Conservation (phyloP, 345 rosid genomes). For the Murraya paniculata region DNA sequence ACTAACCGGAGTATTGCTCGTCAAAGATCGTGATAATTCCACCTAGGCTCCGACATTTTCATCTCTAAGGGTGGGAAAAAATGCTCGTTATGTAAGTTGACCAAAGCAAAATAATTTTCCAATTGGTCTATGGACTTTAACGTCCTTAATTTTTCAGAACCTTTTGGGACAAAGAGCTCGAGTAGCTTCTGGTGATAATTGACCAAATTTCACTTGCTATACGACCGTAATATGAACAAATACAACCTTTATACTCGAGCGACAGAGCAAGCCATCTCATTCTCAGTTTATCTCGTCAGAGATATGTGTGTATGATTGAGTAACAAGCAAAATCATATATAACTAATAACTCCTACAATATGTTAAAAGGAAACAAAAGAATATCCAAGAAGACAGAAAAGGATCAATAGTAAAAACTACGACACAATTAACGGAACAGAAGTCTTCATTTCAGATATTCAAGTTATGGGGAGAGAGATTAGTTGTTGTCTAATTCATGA, state of each 20-base stretch:
- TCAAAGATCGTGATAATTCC: too few species aligned
- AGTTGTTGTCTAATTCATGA: background rate
- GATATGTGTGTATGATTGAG: background rate
- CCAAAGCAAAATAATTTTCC: too few species aligned
- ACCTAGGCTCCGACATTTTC: too few species aligned
- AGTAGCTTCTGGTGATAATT: background rate
- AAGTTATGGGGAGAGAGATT: conserved; percentile 4
- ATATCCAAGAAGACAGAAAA: background rate
- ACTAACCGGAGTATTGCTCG: too few species aligned
- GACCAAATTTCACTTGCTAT: background rate
- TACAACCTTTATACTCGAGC: too few species aligned
- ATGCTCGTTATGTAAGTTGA: too few species aligned
- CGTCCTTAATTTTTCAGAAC: too few species aligned
- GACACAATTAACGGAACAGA: background rate
- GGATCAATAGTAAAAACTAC: background rate
- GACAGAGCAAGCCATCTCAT: too few species aligned
- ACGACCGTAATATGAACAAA: background rate
- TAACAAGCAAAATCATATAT: background rate
- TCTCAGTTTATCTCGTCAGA: too few species aligned
- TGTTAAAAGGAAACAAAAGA: background rate
- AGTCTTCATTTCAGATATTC: conserved; percentile 14
- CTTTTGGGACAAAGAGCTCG: background rate
- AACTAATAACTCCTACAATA: background rate
- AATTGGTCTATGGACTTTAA: too few species aligned
- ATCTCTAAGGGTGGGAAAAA: too few species aligned